These are phyloP conservation scores for Pueraria montana DNA, from an alignment of 306 rosid species.

Conservation along the genomic window DNA sequence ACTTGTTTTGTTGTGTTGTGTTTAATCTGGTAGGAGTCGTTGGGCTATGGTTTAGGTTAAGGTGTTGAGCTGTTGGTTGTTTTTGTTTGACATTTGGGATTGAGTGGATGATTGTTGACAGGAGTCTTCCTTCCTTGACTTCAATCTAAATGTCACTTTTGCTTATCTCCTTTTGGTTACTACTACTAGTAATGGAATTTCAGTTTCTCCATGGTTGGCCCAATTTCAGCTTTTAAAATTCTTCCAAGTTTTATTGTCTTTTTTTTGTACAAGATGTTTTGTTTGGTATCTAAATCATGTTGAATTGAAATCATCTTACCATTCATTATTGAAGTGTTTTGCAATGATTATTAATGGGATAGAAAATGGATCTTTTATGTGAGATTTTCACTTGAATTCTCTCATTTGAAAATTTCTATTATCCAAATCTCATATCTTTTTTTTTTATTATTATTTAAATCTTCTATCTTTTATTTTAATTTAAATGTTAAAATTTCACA, in stretches of 20 bases:
- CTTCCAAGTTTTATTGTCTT: not conserved
- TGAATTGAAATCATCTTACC: not conserved
- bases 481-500: too few species aligned
- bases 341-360: too few species aligned
- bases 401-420: too few species aligned
- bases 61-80: not conserved
- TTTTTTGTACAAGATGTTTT: not conserved
- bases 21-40: not conserved
- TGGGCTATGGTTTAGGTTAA: conserved; percentile 1
- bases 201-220: conserved; percentile 5
- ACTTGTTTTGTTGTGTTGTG: not conserved
- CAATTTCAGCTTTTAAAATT: conserved; percentile 2
- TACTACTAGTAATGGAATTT: conserved; percentile 21
- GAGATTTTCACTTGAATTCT: too few species aligned
- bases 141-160: conserved; percentile 52
- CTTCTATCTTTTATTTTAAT: too few species aligned
- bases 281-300: not conserved
- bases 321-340: conserved; percentile 1
- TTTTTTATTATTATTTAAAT: too few species aligned
- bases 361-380: too few species aligned
- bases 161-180: too few species aligned
- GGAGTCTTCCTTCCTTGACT: conserved; percentile 52
- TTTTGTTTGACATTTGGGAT: conserved; percentile 47
- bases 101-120: conserved; percentile 49
- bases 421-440: too few species aligned